Percentiles rank a stretch among this genome's conserved stretches.
Conservation (phyloP, 2,329 filamentous ascomycete species). For the Stagonosporopsis vannaccii region DNA sequence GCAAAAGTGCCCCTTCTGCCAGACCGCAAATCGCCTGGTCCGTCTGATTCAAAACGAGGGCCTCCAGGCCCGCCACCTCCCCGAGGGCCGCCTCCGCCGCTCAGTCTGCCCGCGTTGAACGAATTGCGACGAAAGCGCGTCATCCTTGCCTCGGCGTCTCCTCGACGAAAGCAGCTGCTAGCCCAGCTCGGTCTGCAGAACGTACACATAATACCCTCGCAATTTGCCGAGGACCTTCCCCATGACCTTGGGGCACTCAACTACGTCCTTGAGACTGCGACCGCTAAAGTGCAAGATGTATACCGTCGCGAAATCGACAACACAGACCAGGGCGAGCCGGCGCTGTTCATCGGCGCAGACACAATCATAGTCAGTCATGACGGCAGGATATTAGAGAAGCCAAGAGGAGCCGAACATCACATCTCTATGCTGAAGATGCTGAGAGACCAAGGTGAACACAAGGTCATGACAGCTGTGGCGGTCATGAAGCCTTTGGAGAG, state of each 20-base stretch:
- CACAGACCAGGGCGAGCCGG: conserved; percentile 70
- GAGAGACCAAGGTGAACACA: conserved; percentile 78
- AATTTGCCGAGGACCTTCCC: conserved; percentile 82
- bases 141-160: conserved; percentile 89
- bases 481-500: conserved; percentile 84
- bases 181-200: conserved; percentile 81
- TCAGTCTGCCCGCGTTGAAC: conserved; percentile 81
- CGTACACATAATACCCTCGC: conserved; percentile 84
- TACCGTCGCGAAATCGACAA: conserved; percentile 67
- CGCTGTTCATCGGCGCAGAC: conserved; percentile 87
- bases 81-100: conserved; percentile 66
- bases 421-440: conserved; percentile 82
- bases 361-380: conserved; percentile 82
- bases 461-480: conserved; percentile 84
- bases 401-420: conserved; percentile 80
- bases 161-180: conserved; percentile 81
- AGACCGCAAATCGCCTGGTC: conserved; percentile 26
- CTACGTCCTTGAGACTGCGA: conserved; percentile 89
- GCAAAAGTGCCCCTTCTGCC: conserved; percentile 31
- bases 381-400: conserved; percentile 90
- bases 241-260: conserved; percentile 89
- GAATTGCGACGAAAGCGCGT: conserved; percentile 80
- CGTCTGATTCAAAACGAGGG: conserved; percentile 22
- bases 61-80: conserved; percentile 62
- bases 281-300: conserved; percentile 81